A percentile compares a stretch with the other conserved stretches of the same genome.
Evolutionary conservation across 768 basidiomycete genomes (phyloP).

Genomic region (Termitomyces sp.): DNA sequence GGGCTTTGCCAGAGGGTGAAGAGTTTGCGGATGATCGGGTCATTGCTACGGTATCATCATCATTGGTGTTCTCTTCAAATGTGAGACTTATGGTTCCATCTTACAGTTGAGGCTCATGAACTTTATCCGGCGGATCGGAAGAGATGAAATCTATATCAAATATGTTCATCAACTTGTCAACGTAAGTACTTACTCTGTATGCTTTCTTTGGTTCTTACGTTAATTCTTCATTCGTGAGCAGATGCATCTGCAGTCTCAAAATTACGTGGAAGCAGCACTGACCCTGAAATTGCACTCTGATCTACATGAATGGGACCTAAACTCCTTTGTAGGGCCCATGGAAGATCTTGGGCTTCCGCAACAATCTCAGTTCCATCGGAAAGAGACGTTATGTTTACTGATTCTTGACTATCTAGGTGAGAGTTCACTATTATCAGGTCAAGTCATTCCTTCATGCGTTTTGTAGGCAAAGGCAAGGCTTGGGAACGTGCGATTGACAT

Average conservation of each 20-base stretch:
- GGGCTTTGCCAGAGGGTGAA: slow-evolving; percentile 86
- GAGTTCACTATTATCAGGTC: not conserved
- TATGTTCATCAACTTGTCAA: slow-evolving; percentile 94
- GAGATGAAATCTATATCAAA: slow-evolving; percentile 93
- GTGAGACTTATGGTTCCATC: slow-evolving; percentile 5
- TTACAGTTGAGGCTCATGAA: slow-evolving; percentile 81
- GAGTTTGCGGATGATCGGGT: slow-evolving; percentile 94
- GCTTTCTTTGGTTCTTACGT: slow-evolving; percentile 3
- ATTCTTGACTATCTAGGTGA: slow-evolving; percentile 91
- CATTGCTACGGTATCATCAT: slow-evolving; percentile 69
- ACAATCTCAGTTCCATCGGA: slow-evolving; percentile 91
- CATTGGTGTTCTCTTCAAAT: not conserved
- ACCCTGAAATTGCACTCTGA: slow-evolving; percentile 94
- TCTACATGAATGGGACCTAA: slow-evolving; percentile 85
- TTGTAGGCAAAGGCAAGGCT: slow-evolving; percentile 88
- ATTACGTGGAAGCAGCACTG: slow-evolving; percentile 89
- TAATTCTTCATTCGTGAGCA: slow-evolving; percentile 25
- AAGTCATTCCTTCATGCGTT: not conserved
- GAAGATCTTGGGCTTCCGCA: slow-evolving; percentile 86
- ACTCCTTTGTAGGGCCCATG: slow-evolving; percentile 78
- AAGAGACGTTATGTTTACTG: slow-evolving; percentile 86
- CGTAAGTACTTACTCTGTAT: slow-evolving; percentile 46
- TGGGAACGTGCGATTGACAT: slow-evolving; percentile 94
- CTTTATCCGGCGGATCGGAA: slow-evolving; percentile 86
- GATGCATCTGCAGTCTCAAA: slow-evolving; percentile 87